Evolutionary conservation across 495 filamentous ascomycete genomes (phyloP), one percentile per base, ranked within the genome.

Genomic region (Apodospora peruviana): DNA sequence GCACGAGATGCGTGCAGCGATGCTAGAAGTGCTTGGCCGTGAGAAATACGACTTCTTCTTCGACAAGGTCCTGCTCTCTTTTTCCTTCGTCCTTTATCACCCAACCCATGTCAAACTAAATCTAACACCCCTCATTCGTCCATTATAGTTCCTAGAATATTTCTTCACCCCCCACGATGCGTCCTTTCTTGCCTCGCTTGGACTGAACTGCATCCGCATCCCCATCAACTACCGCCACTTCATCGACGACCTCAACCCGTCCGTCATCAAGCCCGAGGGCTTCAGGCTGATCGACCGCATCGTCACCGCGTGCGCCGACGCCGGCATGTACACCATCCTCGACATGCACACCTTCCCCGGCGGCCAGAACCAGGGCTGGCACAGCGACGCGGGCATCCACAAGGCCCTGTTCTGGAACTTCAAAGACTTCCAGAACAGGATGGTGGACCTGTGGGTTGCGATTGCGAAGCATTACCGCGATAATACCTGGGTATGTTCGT

Each of bases 151-250:
- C 62, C 65, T 83, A 1, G 74, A 83, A 35, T 78, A 84, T 54
- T 86, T 83, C 71, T 86, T 85, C 66, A 81, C 75, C 0, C 67
- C 75, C 5, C 59, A 65, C 8, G 82, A 86, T 52, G 81, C 82
- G 39, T 72, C 77, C 52, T 84, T 81, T 65, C 77, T 81, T 48
- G 73, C 79, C 4, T 70, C 63, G 1, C 60, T 76, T 2, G 80
- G 79, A 4, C 55, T 86, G 22, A 86, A 85, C 57, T 83, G 80
- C 60, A 64, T 85, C 11, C 77, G 82, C 0, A 63, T 86, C 27
- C 80, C 82, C 3, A 78, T 86, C 59, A 86, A 85, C 55, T 78
- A 84, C 56, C 74, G 77, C 5, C 80, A 84, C 59, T 81, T 86
- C 40, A 73, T 81, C 47, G 82, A 86, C 57, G 79, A 83, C 55